Evolutionary conservation across 306 rosid genomes (phyloP).

Genomic region (Cucurbita moschata): DNA sequence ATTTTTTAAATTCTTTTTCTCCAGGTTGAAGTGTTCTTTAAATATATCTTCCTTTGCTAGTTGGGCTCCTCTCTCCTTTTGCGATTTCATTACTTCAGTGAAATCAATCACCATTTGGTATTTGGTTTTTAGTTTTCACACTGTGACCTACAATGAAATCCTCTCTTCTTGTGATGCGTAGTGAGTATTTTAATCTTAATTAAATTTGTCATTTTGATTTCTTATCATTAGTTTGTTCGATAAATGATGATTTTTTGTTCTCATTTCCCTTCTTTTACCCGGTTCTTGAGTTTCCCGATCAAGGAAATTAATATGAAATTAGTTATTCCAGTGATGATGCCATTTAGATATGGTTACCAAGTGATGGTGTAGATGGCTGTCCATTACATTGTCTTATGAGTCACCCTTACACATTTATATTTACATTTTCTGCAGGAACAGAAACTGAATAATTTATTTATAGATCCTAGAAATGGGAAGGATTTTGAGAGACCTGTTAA

Average conservation of each 20-base stretch:
- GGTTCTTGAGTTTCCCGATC: neutral
- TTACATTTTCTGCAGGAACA: slow-evolving; percentile 44
- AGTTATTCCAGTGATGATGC: neutral
- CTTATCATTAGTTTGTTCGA: neutral
- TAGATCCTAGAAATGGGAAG: slow-evolving; percentile 42
- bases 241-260: neutral
- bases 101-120: neutral
- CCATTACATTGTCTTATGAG: neutral
- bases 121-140: too few relatives aligned
- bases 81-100: neutral
- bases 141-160: too few relatives aligned
- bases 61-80: neutral
- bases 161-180: neutral
- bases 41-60: neutral
- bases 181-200: neutral
- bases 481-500: slow-evolving; percentile 56
- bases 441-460: slow-evolving; percentile 36
- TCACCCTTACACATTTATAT: neutral
- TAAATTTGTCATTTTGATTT: neutral
- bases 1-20: neutral
- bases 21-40: neutral
- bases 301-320: neutral
- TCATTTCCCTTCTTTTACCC: neutral
- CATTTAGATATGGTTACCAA: neutral
- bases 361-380: neutral